A percentile compares a stretch with the other conserved stretches of the same genome.
phyloP scores from a whole-genome alignment of 106 monocot species.

The Vanilla planifolia region DNA sequence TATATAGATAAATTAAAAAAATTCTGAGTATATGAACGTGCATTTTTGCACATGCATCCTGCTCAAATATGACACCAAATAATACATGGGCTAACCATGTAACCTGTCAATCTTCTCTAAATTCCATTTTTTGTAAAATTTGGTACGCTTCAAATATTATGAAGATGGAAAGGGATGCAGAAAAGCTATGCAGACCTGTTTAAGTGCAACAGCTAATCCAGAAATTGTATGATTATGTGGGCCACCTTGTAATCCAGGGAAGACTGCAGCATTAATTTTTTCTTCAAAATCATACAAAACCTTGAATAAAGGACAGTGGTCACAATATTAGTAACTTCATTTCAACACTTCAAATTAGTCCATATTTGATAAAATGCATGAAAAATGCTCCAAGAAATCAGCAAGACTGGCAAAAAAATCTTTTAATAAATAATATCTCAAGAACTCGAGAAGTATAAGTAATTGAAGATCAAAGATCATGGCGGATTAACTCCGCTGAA shows the following conservation, averaged over 20 bases:
- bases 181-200: constrained; percentile 50
- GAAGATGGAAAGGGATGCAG: neutral
- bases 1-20: too few relatives aligned
- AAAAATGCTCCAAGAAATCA: too few relatives aligned
- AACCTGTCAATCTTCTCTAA: neutral
- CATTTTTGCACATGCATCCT: too few relatives aligned
- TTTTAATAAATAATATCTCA: too few relatives aligned
- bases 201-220: constrained; percentile 97
- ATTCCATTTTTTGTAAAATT: neutral
- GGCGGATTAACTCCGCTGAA: too few relatives aligned
- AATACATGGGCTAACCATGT: neutral
- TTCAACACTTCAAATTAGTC: neutral
- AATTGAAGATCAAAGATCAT: too few relatives aligned
- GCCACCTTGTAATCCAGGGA: constrained; percentile 99
- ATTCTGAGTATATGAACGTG: too few relatives aligned
- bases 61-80: too few relatives aligned
- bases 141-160: neutral
- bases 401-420: too few relatives aligned
- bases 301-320: constrained; percentile 15
- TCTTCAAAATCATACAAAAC: constrained; percentile 88
- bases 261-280: constrained; percentile 96
- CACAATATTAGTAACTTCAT: neutral
- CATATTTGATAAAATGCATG: neutral
- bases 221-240: constrained; percentile 99
- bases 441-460: too few relatives aligned